Evolutionary conservation across 164 flowering plant species (phyloP).

Genomic region (Piper betle): DNA sequence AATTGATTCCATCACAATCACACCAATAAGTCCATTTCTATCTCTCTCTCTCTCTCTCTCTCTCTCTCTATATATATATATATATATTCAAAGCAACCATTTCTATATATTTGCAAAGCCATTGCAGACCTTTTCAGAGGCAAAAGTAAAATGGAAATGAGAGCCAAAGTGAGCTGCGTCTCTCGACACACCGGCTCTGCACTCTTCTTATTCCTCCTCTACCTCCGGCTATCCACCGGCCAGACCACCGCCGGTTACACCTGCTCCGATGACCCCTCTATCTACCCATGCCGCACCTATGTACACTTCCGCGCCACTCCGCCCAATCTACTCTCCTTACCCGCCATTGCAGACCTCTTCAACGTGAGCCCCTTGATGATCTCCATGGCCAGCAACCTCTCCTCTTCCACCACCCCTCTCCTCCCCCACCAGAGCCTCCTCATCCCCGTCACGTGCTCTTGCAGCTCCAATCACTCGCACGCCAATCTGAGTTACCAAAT

Average conservation of each 20-base stretch:
- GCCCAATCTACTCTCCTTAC: slow-evolving; percentile 51
- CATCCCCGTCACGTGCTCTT: no score
- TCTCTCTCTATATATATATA: no score
- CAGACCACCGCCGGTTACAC: no score
- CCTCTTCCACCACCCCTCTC: slow-evolving; percentile 40
- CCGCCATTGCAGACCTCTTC: slow-evolving; percentile 68
- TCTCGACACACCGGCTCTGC: not conserved
- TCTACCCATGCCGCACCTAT: slow-evolving; percentile 54
- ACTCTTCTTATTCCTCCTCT: slow-evolving; percentile 5
- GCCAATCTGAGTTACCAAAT: no score
- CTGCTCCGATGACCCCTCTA: no score
- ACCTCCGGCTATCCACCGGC: slow-evolving; percentile 7
- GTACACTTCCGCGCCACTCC: slow-evolving; percentile 40
- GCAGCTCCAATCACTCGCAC: no score
- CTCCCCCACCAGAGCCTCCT: slow-evolving; percentile 21
- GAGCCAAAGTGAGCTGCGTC: not conserved
- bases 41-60: no score
- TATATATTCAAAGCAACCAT: no score
- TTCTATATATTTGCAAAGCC: no score
- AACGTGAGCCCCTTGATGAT: slow-evolving; percentile 51
- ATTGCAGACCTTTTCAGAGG: not conserved
- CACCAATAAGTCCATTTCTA: no score
- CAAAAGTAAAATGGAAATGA: not conserved
- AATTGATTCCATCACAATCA: no score
- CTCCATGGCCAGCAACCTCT: slow-evolving; percentile 56